phyloP scores from a whole-genome alignment of 345 rosid genomes.

The Camelina laxa region DNA sequence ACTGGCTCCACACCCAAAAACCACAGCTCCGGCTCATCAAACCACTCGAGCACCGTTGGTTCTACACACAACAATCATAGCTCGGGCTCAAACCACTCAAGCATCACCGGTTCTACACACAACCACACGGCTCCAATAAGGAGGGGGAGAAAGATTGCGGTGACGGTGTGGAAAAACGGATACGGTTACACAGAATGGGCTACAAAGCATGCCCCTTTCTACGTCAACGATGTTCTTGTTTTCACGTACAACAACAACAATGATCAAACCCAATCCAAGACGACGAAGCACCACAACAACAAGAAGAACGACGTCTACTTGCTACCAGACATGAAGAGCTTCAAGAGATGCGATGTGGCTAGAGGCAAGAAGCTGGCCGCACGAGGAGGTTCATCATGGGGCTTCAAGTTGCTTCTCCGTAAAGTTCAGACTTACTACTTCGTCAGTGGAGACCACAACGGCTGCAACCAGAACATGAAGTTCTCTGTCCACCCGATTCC shows the following conservation, averaged over 20 bases:
- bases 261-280: constrained; percentile 11
- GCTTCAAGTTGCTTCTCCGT: constrained; percentile 1
- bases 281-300: not conserved
- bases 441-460: not conserved
- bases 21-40: not conserved
- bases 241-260: constrained; percentile 9
- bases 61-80: not conserved
- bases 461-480: constrained; percentile 11
- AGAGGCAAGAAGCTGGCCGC: constrained; percentile 2
- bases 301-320: constrained; percentile 12
- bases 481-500: not conserved
- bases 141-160: not conserved
- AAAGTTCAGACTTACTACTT: not conserved
- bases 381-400: constrained; percentile 5
- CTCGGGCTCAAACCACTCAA: constrained; percentile 15
- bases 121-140: not conserved
- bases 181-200: not conserved
- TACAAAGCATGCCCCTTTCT: not conserved
- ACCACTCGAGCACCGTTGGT: not conserved
- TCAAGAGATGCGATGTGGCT: constrained; percentile 2
- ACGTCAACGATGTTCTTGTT: constrained; percentile 7
- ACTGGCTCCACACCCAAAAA: not conserved
- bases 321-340: constrained; percentile 10
- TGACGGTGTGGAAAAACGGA: constrained; percentile 12
- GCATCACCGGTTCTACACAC: not conserved